Evolutionary conservation across 1,284 basidiomycete genomes (phyloP).

Genomic region (Trichosporon ovoides): DNA sequence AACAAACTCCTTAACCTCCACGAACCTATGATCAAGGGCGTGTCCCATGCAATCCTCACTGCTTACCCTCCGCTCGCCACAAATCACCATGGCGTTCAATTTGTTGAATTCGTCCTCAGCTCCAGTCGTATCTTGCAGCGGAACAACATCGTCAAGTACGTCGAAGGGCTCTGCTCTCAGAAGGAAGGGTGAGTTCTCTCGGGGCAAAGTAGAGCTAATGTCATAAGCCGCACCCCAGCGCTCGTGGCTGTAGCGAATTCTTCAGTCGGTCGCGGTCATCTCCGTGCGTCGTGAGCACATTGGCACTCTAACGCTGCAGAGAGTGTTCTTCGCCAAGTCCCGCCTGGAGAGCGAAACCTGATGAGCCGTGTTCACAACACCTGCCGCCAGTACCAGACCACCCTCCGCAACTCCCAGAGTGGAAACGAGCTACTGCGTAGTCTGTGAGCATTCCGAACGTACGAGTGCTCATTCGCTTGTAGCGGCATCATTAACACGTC

Average conservation of each 20-base stretch:
- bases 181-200: slow-evolving; percentile 33
- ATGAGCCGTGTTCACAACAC: slow-evolving; percentile 32
- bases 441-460: slow-evolving; percentile 7
- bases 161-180: slow-evolving; percentile 37
- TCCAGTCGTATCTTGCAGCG: slow-evolving; percentile 25
- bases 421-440: slow-evolving; percentile 37
- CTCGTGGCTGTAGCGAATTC: slow-evolving; percentile 42
- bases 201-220: neutral
- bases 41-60: slow-evolving; percentile 32
- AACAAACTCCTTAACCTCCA: slow-evolving; percentile 37
- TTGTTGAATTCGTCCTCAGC: slow-evolving; percentile 36
- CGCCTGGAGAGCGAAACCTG: slow-evolving; percentile 26
- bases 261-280: slow-evolving; percentile 41
- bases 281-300: slow-evolving; percentile 26
- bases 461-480: neutral
- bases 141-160: slow-evolving; percentile 32
- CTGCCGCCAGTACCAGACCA: slow-evolving; percentile 40
- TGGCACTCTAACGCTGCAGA: neutral
- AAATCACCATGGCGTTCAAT: slow-evolving; percentile 43
- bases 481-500: slow-evolving; percentile 23
- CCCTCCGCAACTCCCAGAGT: slow-evolving; percentile 43
- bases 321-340: slow-evolving; percentile 15
- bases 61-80: slow-evolving; percentile 42
- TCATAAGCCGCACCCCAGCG: slow-evolving; percentile 34
- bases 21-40: slow-evolving; percentile 25